Base-by-base conservation (phyloP, 1,284 basidiomycete genomes). In the Cryptococcus depauperatus region DNA sequence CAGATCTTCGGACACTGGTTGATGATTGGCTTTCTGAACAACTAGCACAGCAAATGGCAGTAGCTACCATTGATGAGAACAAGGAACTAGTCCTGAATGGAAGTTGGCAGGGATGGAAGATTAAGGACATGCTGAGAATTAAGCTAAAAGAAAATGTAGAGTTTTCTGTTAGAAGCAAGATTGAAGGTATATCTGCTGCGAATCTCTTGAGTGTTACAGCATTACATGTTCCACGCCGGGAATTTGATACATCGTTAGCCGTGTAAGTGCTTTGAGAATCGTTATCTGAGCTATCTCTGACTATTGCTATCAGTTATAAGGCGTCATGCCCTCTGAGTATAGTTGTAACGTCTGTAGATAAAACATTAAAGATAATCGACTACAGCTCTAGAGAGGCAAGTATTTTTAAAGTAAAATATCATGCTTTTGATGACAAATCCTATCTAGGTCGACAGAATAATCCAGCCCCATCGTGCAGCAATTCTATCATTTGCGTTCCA, bases 301-400 rank as follows among this genome's bases (percentile, higher is more conserved):
- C 13, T 18, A 14, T 7, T 16, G 27, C 28, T 16, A 14, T 9
- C 33, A 61, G 61, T 19, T 70, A 71, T 28, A 45, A 38, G 3
- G 50, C 58, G 2, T 19, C 26, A 1, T 57, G 48, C 13, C 44
- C 37, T 1, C 29, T 37, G 9, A 55, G 57, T 16, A 73, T 95
- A 32, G 83, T 92, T 62, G 83, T 83, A 18, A 83, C 85, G 29
- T 82, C 84, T 0, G 86, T 88, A 3, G 91, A 95, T 74, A 83
- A 85, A 66, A 81, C 81, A 0, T 73, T 95, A 35, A 74, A 72
- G 47, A 75, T 85, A 34, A 79, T 82, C 3, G 84, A 92, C 69
- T 74, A 84, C 30, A 79, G 79, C 1, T 84, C 84, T 0, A 89
- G 89, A 33, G 79, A 87, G 52, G 68, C 72, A 40, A 28, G 64